phyloP scores from a whole-genome alignment of 2,329 filamentous ascomycete species.

The Nannizziopsis arthrosporioides region DNA sequence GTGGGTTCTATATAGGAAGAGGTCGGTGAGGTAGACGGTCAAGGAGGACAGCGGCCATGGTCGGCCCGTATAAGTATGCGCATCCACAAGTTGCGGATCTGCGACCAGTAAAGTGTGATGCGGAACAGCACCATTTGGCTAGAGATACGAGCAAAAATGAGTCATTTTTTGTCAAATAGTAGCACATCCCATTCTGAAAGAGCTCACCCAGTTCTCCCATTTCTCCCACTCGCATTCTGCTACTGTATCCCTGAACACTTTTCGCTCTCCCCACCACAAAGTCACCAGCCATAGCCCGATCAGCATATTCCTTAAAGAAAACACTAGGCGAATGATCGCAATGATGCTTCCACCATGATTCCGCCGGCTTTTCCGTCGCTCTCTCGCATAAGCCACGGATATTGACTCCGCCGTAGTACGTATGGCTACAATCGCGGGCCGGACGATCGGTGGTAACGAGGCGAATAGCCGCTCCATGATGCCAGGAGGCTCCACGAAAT shows the following conservation, averaged over 20 bases:
- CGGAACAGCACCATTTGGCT: conserved; percentile 68
- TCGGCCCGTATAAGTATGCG: conserved; percentile 84
- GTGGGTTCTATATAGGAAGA: conserved; percentile 77
- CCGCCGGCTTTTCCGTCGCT: conserved; percentile 14
- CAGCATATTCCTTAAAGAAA: conserved; percentile 51
- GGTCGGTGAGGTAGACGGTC: conserved; percentile 67
- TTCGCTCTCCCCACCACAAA: conserved; percentile 75
- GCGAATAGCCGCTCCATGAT: conserved; percentile 5
- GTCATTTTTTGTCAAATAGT: conserved; percentile 15
- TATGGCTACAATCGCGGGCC: not conserved
- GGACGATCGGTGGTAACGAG: conserved; percentile 1
- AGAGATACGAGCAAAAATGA: conserved; percentile 11
- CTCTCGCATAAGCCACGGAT: conserved; percentile 11
- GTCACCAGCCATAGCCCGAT: conserved; percentile 63
- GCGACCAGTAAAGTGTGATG: conserved; percentile 77
- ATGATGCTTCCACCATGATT: conserved; percentile 13
- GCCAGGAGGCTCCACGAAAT: conserved; percentile 14
- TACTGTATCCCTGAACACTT: conserved; percentile 60
- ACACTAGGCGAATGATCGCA: conserved; percentile 14
- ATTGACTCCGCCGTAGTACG: not conserved
- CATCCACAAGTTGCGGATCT: conserved; percentile 84
- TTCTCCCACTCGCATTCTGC: conserved; percentile 64
- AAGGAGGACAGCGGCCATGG: conserved; percentile 58
- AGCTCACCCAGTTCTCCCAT: conserved; percentile 83
- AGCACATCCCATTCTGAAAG: conserved; percentile 8